Base-by-base conservation (phyloP, 1,139 yeast species). In the Sugiyamaella castrensis region DNA sequence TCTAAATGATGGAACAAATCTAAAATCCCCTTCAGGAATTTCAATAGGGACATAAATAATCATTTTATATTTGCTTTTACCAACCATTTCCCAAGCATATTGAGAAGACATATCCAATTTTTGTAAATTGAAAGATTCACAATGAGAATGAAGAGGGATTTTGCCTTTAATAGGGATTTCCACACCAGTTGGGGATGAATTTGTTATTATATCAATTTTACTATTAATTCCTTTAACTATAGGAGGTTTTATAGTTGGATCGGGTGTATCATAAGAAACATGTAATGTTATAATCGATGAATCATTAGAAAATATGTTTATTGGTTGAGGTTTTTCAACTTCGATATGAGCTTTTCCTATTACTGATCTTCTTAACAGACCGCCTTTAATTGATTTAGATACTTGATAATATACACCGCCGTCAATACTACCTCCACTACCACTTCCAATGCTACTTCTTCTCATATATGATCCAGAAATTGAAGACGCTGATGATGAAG, bases 1-100 rank as follows among this genome's bases (percentile, higher is more conserved):
- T 37, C 44, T 35, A 39, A 48, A 48, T 4, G 48, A 43, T 4
- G 51, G 51, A 11, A 43, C 35, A 15, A 48, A 37, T 15, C 47
- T 13, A 12, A 38, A 27, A 32, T 48, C 48, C 24, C 41, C 46
- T n/a, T 34, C 43, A 1, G 51, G 46, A 9, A 48, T 32, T 12
- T 19, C 31, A 10, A 44, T 19, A 9, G 51, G 51, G 12, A 48
- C 37, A n/a, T 41, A 34, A 26, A 43, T 37, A 11, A 27, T 9
- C 19, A 27, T 30, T 10, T 16, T 34, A 36, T 26, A 48, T 12
- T 19, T 35, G 24, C 28, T 13, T 10, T 13, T 27, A 28, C 35
- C 48, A 6, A 38, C 7, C 4, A 31, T n/a, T 16, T 30, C 31
- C 51, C 51, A 48, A 8, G 36, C 29, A 16, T 34, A 28, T 4